phyloP scores from a whole-genome alignment of 1,284 basidiomycete species.

The Sporisorium reilianum region DNA sequence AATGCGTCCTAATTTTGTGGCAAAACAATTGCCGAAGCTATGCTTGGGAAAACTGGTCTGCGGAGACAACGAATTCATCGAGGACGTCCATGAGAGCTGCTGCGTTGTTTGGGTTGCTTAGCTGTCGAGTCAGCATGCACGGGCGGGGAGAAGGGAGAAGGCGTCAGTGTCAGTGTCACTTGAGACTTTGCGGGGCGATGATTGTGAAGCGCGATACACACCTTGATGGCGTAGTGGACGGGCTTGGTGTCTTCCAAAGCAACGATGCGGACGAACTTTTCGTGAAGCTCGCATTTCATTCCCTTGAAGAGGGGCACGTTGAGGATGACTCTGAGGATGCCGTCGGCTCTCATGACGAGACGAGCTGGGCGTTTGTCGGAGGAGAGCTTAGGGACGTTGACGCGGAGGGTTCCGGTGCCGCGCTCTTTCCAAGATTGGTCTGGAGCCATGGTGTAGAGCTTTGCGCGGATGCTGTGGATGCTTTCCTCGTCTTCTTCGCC shows the following conservation, averaged over 20 bases:
- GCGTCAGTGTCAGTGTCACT: not conserved
- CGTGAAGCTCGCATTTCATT: conserved; percentile 83
- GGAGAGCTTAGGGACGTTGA: conserved; percentile 76
- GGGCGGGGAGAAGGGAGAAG: not conserved
- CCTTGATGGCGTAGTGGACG: conserved; percentile 64
- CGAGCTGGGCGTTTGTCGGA: conserved; percentile 79
- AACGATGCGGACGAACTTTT: conserved; percentile 64
- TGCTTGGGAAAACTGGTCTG: conserved; percentile 21
- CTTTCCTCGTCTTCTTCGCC: conserved; percentile 93
- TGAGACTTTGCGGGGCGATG: not conserved
- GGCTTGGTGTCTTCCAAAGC: conserved; percentile 63
- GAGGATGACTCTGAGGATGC: conserved; percentile 84
- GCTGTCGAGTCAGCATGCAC: conserved; percentile 1
- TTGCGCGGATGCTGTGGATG: conserved; percentile 84
- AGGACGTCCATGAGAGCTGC: conserved; percentile 52
- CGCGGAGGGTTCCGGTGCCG: conserved; percentile 82
- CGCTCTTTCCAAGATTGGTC: conserved; percentile 86
- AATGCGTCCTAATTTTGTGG: not conserved
- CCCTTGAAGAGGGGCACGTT: conserved; percentile 88
- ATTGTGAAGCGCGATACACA: conserved; percentile 21
- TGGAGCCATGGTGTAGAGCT: conserved; percentile 78
- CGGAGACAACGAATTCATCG: conserved; percentile 32
- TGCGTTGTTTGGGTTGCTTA: conserved; percentile 52
- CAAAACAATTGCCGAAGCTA: not conserved
- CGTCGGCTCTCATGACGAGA: conserved; percentile 94